A percentile compares a stretch with the other conserved stretches of the same genome.
Conservation (phyloP, 2,329 filamentous ascomycete genomes). For the Pestalotiopsis fici region DNA sequence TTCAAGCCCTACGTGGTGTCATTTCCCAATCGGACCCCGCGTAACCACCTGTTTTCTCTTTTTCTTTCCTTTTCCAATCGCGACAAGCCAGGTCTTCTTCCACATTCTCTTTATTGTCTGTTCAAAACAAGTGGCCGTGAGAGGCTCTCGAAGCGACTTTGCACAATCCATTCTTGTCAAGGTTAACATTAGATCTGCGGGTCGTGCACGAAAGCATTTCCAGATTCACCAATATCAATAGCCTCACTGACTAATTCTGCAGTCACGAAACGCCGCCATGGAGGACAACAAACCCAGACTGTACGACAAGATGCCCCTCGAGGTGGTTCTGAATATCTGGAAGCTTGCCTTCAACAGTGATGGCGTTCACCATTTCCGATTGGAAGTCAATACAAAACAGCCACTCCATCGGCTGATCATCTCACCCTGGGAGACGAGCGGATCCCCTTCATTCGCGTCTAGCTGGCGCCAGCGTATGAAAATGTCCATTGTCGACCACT, state of each 20-base stretch:
- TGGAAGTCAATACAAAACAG: not conserved
- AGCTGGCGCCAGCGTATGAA: not conserved
- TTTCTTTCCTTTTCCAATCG: no score
- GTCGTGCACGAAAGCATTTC: not conserved
- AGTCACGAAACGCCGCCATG: no score
- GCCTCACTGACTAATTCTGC: not conserved
- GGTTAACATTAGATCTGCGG: no score
- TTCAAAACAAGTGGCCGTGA: no score
- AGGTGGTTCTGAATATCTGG: slow-evolving; percentile 25
- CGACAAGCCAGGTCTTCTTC: no score
- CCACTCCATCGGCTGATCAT: not conserved
- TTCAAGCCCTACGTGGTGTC: no score
- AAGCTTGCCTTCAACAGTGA: not conserved
- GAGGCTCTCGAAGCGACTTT: no score
- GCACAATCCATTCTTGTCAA: no score
- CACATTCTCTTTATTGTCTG: no score
- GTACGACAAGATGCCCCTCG: slow-evolving; percentile 10
- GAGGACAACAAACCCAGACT: not conserved
- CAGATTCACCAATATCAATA: not conserved
- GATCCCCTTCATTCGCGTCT: not conserved
- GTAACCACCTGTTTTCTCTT: no score
- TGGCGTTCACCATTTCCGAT: slow-evolving; percentile 21
- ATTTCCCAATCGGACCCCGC: no score
- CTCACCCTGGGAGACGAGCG: not conserved
- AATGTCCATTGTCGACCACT: not conserved